Base-by-base conservation (phyloP, 352 stramenopile species). In the Globisporangium irregulare region DNA sequence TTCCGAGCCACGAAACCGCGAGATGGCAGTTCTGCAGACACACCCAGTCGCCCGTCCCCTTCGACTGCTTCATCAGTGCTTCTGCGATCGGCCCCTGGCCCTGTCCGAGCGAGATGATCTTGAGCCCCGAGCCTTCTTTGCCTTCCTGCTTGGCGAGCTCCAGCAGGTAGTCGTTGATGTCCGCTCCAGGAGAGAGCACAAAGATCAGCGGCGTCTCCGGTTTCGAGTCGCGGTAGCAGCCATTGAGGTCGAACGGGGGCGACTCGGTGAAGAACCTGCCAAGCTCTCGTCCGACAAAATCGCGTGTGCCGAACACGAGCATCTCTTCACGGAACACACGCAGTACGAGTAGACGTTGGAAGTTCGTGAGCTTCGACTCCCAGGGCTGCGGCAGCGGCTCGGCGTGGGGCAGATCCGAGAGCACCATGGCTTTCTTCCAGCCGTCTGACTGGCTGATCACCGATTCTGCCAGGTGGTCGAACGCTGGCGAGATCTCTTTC, bases 21-120 rank as follows among this genome's bases (percentile, higher is more conserved):
- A 98, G 81, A 63, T 98, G 94, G 68, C 95, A 98, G 66, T 98
- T 98, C 66, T 98, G 93, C 12, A 98, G 74, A 77, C 95, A 98
- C 0, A 98, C 90, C 95, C 95, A 98, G 70, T 98, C 92, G 27
- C 95, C 95, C 0, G 85, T 93, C 65, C 90, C 73, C 59, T 93
- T 92, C 14, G 84, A 94, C 76, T 97, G 83, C 66, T 90, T 93
- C 78, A 98, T 98, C 12, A 97, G 67, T 24, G 86, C 78, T 70
- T 98, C 94, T 1, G 94, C 94, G 55, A 97, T 94, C 32, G 93
- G 87, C 3, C 94, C 94, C 79, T 98, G 95, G 18, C 95, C 95
- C 65, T 98, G 95, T 27, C 95, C 95, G 15, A 98, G 79, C 36
- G 94, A 98, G 48, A 98, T 97, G 55, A 98, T 97, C 61, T 97